Evolutionary conservation across 768 basidiomycete genomes (phyloP).

Genomic region (Lactarius indigo): DNA sequence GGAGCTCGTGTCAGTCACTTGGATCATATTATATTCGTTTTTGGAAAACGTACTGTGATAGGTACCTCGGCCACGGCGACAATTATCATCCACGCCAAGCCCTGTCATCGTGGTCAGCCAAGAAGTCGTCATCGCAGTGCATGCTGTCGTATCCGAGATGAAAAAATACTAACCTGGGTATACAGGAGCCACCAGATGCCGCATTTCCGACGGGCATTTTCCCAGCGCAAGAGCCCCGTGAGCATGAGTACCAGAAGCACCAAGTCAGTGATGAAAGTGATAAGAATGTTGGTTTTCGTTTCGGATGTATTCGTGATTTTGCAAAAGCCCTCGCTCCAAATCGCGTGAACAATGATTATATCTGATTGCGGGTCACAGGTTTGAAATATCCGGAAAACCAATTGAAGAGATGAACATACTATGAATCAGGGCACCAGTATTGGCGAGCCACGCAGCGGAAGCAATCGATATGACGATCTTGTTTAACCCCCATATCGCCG

Average conservation of each 20-base stretch:
- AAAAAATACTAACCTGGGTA: not conserved
- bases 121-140: not conserved
- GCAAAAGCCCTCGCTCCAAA: not conserved
- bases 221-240: conserved; percentile 8
- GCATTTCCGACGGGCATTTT: not conserved
- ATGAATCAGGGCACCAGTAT: not conserved
- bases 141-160: not conserved
- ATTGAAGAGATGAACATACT: not conserved
- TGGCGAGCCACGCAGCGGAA: not conserved
- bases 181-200: conserved; percentile 11
- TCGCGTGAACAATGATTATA: not conserved
- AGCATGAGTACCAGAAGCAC: conserved; percentile 6
- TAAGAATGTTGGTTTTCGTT: not conserved
- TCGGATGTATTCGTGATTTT: not conserved
- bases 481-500: conserved; percentile 5
- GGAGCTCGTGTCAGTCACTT: not conserved
- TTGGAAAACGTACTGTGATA: not conserved
- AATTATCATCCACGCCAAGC: not conserved
- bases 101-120: not conserved
- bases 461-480: not conserved
- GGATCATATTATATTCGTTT: not conserved
- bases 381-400: not conserved
- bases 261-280: not conserved
- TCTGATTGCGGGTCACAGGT: not conserved
- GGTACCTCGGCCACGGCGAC: conserved; percentile 1